Evolutionary conservation across 768 basidiomycete species (phyloP), one percentile per base, ranked within the genome.

Genomic region (Pleurotus pulmonarius): DNA sequence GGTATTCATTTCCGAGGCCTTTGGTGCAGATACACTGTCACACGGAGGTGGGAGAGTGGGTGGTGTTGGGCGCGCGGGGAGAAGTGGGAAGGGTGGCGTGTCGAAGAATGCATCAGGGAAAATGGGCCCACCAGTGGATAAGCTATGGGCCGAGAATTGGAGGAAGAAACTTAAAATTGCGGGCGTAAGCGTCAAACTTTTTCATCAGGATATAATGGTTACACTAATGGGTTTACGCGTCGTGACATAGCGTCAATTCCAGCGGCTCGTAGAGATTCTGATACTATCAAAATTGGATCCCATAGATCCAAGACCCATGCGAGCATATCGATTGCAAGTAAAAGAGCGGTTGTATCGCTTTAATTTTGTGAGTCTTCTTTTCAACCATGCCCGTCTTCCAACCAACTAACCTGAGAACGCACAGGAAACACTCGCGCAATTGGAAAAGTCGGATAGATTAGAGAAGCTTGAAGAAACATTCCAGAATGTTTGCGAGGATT

Each of bases 341-440:
- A 99, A 99, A 72, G 94, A 97, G 69, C 83, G 97, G 38, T 70
- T 99, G 44, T 98, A 91, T 66, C 81, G 94, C 18, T 98, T 98
- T 73, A 99, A 98, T 73, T 97, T 87, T 68, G 94, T 94, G 64
- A 65, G 90, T 79, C 3, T 20, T 12, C 54, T 20, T 48, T 24
- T 61, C 20, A 25, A 53, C 12, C 5, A 9, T 18, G 25, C 2
- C 25, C 3, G 20, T 34, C 34, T 13, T 55, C 34, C 45, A 24
- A 49, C 15, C 45, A 38, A 43, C 40, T 2, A 13, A 47, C 26
- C 15, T 58, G 11, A 43, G 43, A 9, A 45, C 55, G 38, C 51
- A 18, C 65, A 95, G 93, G 93, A 95, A 76, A 82, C 90, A 51
- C 80, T 99, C 45, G 85, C 84, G 52, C 94, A 95, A 65, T 74